Conservation (phyloP, 371 early-diverging fungal species). For the Rhizopus delemar region DNA sequence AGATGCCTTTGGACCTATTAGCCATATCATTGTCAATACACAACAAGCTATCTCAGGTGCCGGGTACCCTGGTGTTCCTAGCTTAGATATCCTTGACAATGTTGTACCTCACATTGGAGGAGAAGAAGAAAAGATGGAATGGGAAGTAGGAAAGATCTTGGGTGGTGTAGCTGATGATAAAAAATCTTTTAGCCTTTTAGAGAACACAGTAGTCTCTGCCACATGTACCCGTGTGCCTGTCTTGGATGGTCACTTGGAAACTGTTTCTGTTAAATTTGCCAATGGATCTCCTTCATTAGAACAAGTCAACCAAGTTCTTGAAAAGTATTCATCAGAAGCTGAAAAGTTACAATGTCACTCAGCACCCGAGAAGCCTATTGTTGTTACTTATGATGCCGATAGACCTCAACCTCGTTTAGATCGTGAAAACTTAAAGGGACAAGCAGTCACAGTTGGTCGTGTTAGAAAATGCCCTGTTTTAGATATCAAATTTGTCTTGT, state of each 20-base stretch:
- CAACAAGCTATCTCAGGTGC: slow-evolving; percentile 97
- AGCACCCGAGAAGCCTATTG: slow-evolving; percentile 81
- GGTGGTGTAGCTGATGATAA: slow-evolving; percentile 63
- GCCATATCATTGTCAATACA: slow-evolving; percentile 80
- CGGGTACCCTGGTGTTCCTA: slow-evolving; percentile 94
- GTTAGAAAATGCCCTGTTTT: slow-evolving; percentile 82
- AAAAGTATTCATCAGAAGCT: slow-evolving; percentile 75
- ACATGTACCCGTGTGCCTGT: slow-evolving; percentile 96
- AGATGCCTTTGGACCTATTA: slow-evolving; percentile 84
- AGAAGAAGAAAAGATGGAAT: slow-evolving; percentile 97
- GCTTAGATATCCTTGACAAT: slow-evolving; percentile 93
- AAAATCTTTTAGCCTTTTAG: slow-evolving; percentile 50
- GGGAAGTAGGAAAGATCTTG: slow-evolving; percentile 90
- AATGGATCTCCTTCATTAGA: slow-evolving; percentile 58
- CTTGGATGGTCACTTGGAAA: slow-evolving; percentile 92
- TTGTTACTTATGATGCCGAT: slow-evolving; percentile 71
- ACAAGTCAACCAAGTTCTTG: slow-evolving; percentile 69
- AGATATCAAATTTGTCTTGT: slow-evolving; percentile 86
- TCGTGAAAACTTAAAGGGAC: slow-evolving; percentile 80
- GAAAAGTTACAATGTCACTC: slow-evolving; percentile 74
- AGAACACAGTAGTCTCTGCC: slow-evolving; percentile 79
- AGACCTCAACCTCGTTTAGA: slow-evolving; percentile 96
- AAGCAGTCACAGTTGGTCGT: slow-evolving; percentile 89
- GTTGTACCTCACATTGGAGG: slow-evolving; percentile 94
- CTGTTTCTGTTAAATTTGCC: slow-evolving; percentile 85